Evolutionary conservation across 164 flowering plant species (phyloP).

Genomic region (Magnolia changhungtana): DNA sequence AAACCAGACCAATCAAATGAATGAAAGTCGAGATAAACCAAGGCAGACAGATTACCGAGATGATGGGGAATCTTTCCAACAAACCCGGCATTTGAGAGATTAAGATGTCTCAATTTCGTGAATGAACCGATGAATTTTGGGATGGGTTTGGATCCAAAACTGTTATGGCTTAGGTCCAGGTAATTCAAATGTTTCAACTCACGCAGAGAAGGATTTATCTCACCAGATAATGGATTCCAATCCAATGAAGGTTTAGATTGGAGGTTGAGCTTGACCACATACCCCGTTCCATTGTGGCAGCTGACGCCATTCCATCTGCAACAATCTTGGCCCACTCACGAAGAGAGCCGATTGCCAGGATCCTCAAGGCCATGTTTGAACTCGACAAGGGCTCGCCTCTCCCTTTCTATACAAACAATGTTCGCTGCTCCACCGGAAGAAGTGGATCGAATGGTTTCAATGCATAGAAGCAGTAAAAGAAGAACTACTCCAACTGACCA

Average conservation of each 20-base stretch:
- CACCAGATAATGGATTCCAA: neutral
- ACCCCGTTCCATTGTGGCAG: slow-evolving; percentile 1
- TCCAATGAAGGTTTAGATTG: neutral
- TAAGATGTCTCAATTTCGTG: neutral
- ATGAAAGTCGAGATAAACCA: neutral
- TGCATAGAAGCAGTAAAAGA: neutral
- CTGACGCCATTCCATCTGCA: slow-evolving; percentile 4
- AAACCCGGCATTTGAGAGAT: slow-evolving; percentile 3
- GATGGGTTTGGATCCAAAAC: neutral
- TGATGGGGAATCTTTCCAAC: neutral
- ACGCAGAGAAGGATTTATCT: slow-evolving; percentile 1
- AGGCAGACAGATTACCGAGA: slow-evolving; percentile 9
- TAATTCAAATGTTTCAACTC: slow-evolving; percentile 7
- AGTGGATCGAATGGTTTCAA: neutral
- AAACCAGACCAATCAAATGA: neutral
- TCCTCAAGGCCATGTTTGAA: slow-evolving; percentile 1
- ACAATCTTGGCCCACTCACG: slow-evolving; percentile 1
- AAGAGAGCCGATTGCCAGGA: slow-evolving; percentile 6
- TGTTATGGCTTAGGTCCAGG: slow-evolving; percentile 3
- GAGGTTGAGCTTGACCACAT: slow-evolving; percentile 6
- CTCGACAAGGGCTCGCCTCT: neutral
- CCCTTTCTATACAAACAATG: neutral
- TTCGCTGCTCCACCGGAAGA: neutral
- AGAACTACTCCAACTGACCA: neutral
- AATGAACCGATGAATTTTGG: slow-evolving; percentile 14